Conservation (phyloP, 345 rosid genomes). For the Anacardium occidentale region DNA sequence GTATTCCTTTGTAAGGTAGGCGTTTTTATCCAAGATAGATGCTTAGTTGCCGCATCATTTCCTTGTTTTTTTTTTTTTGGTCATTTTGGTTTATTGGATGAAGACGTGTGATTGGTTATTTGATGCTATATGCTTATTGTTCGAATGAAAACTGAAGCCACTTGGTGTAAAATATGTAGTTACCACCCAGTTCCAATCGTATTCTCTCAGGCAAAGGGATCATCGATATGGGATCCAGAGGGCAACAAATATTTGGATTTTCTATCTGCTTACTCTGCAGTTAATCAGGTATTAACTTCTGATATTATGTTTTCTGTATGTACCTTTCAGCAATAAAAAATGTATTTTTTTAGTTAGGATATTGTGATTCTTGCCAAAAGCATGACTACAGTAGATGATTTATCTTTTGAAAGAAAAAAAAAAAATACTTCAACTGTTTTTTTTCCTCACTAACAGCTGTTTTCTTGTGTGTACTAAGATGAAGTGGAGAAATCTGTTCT, state of each 20-base stretch:
- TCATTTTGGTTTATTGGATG: neutral
- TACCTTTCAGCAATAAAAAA: neutral
- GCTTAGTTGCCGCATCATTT: neutral
- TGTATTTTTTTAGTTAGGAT: neutral
- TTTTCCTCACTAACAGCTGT: neutral
- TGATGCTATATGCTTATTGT: neutral
- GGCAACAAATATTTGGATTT: slow-evolving; percentile 91
- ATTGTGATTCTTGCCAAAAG: neutral
- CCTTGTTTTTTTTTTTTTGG: neutral
- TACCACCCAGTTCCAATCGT: slow-evolving; percentile 97
- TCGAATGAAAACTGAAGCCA: neutral
- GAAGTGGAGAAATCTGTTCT: neutral
- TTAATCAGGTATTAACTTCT: slow-evolving; percentile 63
- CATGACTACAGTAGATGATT: neutral
- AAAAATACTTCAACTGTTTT: neutral
- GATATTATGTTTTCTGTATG: neutral
- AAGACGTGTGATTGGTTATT: neutral
- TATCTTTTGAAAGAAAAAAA: neutral
- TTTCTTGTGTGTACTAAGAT: neutral
- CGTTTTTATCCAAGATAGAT: slow-evolving; percentile 1
- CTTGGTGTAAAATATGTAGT: slow-evolving; percentile 42
- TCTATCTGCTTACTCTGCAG: slow-evolving; percentile 92
- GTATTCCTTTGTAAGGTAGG: neutral
- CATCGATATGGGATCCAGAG: slow-evolving; percentile 86
- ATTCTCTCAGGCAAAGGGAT: slow-evolving; percentile 87